Evolutionary conservation across 2,329 filamentous ascomycete species (phyloP), one percentile per base, ranked within the genome.

Genomic region (Pseudonectria foliicola): DNA sequence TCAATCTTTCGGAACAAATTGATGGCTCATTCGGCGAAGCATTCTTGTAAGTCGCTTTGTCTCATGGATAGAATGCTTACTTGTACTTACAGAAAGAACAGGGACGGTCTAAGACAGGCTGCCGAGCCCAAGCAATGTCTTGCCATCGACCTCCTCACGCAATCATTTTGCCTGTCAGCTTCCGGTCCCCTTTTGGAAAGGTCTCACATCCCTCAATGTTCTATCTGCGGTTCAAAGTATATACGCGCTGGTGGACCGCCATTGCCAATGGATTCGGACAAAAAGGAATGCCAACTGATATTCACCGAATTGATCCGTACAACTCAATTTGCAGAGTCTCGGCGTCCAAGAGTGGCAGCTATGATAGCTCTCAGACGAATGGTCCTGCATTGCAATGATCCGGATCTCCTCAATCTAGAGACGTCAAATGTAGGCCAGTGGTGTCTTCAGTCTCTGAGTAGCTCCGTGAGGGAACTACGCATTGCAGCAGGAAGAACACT

Each of bases 381-480:
- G 27, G 68, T 85, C 16, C 68, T 73, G 31, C 87, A 94, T 57
- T 78, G 77, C 4, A 63, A 67, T 12, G 70, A 77, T 34, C 43
- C 64, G 0, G 66, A 70, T 4, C 66, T 84, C 34, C 62, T 90
- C 21, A 76, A 85, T 44, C 63, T 95, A 3, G 75, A 80, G 39
- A 67, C 63, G 2, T 88, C 85, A 7, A 57, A 64, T 1, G 63
- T 86, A 27, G 88, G 85, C 0, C 80, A 89, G 50, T 90, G 85
- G 75, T 89, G 87, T 52, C 64, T 95, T 4, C 77, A 82, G 46
- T 86, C 83, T 1, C 66, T 96, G 26, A 80, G 82, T 44, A 94
- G 89, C 58, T 93, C 89, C 2, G 60, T 87, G 13, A 76, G 90
- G 53, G 92, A 96, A 56, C 66, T 96, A 18, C 80, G 90, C 23